Conservation (phyloP, 805 yeast genomes). For the Tetrapisispora nanseiensis region DNA sequence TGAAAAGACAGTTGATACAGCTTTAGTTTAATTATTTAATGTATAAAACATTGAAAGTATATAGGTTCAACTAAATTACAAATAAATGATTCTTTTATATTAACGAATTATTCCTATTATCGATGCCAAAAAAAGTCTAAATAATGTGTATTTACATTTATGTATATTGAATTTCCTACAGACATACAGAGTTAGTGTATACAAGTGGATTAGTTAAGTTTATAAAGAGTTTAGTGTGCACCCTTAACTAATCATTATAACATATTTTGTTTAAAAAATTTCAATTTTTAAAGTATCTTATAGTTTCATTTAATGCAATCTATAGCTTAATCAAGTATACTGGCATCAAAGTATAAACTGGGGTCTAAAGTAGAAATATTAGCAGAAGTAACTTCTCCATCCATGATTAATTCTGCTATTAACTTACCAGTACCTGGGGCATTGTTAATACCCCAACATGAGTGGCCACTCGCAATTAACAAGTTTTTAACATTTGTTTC, state of each 20-base stretch:
- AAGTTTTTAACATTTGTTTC: conserved; percentile 78
- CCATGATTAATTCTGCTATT: conserved; percentile 76
- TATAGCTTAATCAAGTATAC: conserved; percentile 3
- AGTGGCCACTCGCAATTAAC: conserved; percentile 83
- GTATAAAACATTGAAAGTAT: no score
- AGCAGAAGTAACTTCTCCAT: conserved; percentile 71
- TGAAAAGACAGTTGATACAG: not conserved
- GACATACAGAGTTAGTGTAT: no score
- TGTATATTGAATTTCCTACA: no score
- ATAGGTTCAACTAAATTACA: no score
- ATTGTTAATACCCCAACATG: conserved; percentile 98
- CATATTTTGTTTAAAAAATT: not conserved
- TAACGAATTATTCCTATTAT: no score
- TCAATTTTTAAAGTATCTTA: not conserved
- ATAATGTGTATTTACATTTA: no score
- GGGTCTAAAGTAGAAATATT: conserved; percentile 81
- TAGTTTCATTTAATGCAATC: conserved; percentile 33
- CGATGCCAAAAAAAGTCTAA: no score
- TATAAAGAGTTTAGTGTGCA: no score
- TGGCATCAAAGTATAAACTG: conserved; percentile 73
- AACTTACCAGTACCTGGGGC: conserved; percentile 96
- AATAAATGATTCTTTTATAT: no score
- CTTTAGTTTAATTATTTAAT: not conserved
- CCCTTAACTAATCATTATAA: no score
- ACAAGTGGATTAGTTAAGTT: no score